These are phyloP conservation scores for Huntiella decipiens DNA, from an alignment of 2,329 filamentous ascomycete species.

Conservation along the genomic window DNA sequence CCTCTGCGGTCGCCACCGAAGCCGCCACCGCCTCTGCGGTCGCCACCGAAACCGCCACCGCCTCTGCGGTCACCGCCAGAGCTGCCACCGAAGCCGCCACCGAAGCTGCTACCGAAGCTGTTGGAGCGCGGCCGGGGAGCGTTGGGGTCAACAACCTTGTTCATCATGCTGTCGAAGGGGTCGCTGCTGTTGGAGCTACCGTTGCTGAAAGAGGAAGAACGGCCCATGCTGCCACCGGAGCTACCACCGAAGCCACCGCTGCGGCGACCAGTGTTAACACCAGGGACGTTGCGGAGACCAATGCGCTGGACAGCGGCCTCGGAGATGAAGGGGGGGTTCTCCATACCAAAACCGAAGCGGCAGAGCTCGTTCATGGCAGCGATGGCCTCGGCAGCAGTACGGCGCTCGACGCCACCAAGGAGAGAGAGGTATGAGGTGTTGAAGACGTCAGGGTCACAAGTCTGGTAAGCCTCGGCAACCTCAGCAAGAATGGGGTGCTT, in stretches of 20 bases:
- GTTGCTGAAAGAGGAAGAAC: neutral
- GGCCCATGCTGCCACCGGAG: slow-evolving; percentile 7
- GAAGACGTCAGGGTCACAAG: slow-evolving; percentile 19
- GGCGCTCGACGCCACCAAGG: slow-evolving; percentile 30
- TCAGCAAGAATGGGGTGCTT: slow-evolving; percentile 22
- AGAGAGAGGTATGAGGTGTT: slow-evolving; percentile 34
- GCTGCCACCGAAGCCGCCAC: slow-evolving; percentile 8
- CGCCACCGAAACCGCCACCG: slow-evolving; percentile 3
- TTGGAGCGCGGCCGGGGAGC: neutral
- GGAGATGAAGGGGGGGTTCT: slow-evolving; percentile 24
- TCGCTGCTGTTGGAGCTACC: slow-evolving; percentile 1
- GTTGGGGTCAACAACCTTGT: slow-evolving; percentile 7
- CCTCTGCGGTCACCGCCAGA: neutral
- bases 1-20: slow-evolving; percentile 11
- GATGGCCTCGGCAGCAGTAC: slow-evolving; percentile 23
- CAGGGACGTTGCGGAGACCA: slow-evolving; percentile 16
- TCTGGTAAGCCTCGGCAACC: slow-evolving; percentile 15
- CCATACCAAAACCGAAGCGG: slow-evolving; percentile 31
- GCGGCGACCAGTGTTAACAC: slow-evolving; percentile 19
- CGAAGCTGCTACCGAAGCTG: slow-evolving; percentile 2
- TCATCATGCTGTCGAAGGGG: slow-evolving; percentile 8
- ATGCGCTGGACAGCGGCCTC: slow-evolving; percentile 16
- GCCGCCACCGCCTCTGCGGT: slow-evolving; percentile 2
- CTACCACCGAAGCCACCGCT: slow-evolving; percentile 6
- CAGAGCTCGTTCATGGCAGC: slow-evolving; percentile 35